Percentiles rank a stretch among this genome's conserved stretches.
These are phyloP conservation scores for Rhizoctonia solani DNA, from an alignment of 1,284 basidiomycete genomes.

Conservation along the genomic window DNA sequence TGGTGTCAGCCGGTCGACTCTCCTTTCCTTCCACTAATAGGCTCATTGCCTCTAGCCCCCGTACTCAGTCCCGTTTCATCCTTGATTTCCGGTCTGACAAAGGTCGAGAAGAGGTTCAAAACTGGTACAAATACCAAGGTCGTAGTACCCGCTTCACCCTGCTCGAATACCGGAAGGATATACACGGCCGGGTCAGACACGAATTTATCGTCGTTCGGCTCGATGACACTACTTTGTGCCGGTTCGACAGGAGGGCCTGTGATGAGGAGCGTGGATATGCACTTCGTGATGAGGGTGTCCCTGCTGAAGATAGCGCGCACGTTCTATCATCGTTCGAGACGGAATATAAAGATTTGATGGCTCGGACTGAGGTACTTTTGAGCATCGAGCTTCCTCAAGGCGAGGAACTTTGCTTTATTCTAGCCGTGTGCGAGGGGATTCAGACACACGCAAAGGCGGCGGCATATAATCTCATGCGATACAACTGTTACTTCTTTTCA, in stretches of 20 bases:
- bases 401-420: neutral
- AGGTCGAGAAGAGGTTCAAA: neutral
- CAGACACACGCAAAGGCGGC: neutral
- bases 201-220: conserved; percentile 17
- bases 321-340: neutral
- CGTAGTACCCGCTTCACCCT: neutral
- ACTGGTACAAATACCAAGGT: conserved; percentile 11
- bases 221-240: neutral
- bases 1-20: neutral
- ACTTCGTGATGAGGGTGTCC: neutral
- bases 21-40: neutral
- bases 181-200: neutral
- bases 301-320: conserved; percentile 11
- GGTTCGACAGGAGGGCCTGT: conserved; percentile 6
- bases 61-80: neutral
- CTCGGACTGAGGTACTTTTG: neutral
- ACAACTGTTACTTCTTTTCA: conserved; percentile 31
- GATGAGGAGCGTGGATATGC: neutral
- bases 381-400: neutral
- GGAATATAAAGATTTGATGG: neutral
- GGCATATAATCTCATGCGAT: neutral
- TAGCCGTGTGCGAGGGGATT: conserved; percentile 8
- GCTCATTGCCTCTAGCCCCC: neutral
- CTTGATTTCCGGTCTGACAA: neutral
- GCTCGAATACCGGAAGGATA: conserved; percentile 17